phyloP scores from a whole-genome alignment of 73 alveolate species.

The Stentor roeselii region DNA sequence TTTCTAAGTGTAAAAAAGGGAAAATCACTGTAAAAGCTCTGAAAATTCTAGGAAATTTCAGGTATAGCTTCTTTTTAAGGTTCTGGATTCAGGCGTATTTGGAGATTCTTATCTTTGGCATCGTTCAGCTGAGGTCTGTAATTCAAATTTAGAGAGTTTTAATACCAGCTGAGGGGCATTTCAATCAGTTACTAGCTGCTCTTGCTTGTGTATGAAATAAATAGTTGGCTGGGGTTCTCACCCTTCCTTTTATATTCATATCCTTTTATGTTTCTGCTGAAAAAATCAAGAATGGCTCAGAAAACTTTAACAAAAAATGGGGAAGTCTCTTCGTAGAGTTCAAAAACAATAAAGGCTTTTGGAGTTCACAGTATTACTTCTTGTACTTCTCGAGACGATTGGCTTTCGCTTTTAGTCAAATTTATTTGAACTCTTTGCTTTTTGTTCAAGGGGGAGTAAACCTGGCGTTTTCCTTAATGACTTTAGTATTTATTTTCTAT shows the following conservation, averaged over 20 bases:
- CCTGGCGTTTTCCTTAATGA: not conserved
- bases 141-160: not conserved
- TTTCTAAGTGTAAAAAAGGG: not conserved
- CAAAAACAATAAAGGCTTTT: slow-evolving; percentile 14
- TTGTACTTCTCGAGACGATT: not conserved
- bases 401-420: not conserved
- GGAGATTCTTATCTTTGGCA: not conserved
- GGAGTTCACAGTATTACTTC: slow-evolving; percentile 13
- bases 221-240: not conserved
- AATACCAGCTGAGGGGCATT: no score
- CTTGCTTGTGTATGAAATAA: not conserved
- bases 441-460: not conserved
- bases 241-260: not conserved
- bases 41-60: not conserved
- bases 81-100: not conserved
- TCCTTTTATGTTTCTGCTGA: not conserved
- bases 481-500: not conserved
- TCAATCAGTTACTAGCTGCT: not conserved
- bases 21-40: not conserved
- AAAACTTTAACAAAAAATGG: not conserved
- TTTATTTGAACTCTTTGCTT: not conserved
- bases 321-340: not conserved
- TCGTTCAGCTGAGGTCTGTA: not conserved
- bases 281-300: not conserved
- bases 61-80: not conserved